Conservation (phyloP, 2,329 filamentous ascomycete genomes). For the Herpotrichia juniperi region DNA sequence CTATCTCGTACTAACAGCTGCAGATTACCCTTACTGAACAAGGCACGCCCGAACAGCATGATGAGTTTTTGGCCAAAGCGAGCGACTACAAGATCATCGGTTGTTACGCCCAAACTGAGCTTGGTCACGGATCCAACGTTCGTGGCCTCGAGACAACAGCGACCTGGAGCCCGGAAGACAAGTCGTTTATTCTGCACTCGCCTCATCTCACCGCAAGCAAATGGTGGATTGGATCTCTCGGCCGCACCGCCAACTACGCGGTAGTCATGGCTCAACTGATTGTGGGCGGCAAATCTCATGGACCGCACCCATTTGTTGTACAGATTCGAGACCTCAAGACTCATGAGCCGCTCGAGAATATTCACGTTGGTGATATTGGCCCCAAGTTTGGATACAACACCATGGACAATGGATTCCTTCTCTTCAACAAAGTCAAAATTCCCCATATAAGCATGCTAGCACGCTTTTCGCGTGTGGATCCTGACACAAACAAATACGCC, state of each 20-base stretch:
- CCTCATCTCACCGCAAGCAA: constrained; percentile 77
- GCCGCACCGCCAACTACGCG: constrained; percentile 76
- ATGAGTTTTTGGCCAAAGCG: constrained; percentile 72
- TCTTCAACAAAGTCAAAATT: constrained; percentile 78
- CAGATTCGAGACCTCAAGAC: constrained; percentile 66
- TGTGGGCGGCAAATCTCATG: constrained; percentile 70
- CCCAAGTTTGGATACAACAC: constrained; percentile 82
- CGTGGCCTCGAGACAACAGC: constrained; percentile 69
- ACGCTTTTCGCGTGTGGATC: constrained; percentile 72
- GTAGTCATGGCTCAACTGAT: constrained; percentile 80
- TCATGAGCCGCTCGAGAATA: constrained; percentile 56
- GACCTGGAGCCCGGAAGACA: constrained; percentile 74
- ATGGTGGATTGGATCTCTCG: constrained; percentile 85
- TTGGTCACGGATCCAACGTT: constrained; percentile 78
- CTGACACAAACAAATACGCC: constrained; percentile 70
- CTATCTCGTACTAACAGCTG: constrained; percentile 1
- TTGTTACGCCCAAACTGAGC: constrained; percentile 81
- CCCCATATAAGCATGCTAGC: constrained; percentile 77
- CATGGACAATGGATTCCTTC: constrained; percentile 81
- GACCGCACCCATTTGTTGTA: constrained; percentile 79
- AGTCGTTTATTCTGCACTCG: constrained; percentile 77
- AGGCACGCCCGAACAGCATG: constrained; percentile 74
- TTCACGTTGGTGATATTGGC: constrained; percentile 79
- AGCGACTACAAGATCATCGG: constrained; percentile 75
- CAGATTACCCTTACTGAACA: constrained; percentile 73